Evolutionary conservation across 148 eudicot genomes (phyloP), one percentile per base, ranked within the genome.

Genomic region (Vaccinium macrocarpon): DNA sequence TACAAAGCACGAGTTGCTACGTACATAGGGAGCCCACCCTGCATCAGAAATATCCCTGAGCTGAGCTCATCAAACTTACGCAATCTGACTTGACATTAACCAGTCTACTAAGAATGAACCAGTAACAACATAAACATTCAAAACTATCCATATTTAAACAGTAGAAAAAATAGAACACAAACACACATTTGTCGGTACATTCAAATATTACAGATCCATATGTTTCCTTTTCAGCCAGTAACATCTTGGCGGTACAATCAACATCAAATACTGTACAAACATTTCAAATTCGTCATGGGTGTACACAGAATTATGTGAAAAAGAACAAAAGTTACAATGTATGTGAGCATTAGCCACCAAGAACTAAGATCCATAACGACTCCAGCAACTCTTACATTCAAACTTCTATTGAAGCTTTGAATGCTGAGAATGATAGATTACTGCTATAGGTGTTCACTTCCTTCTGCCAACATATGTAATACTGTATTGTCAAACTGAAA

Each of bases 1-100:
- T 96, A 95, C 83, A 96, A 88, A 64, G 90, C 96, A 78, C 98
- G 99, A 82, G 98, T 94, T 48, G 98, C 99, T 51, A 96, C 87
- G 89, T 95, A 96, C 99, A 95, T 96, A 14, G 99, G 99, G 66
- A 96, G 90, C 75, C 99, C 99, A 87, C 98, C 98, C 99, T 96
- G 88, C 74, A 85, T 77, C 84, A 90, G 80, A 90, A 16, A 81
- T 70, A 86, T 8, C 51, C 62, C 52, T 1, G 49, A 56, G 7
- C 52, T 1, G 49, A 56, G 7, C 64, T 53, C 75, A 66, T 52
- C 64, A 52, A 18, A 52, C 18, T 51, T 48, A 32, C 4, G 11
- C 64, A 71, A 71, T n/a, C 57, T 10, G 19, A 71, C 27, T 53
- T 68, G 46, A 50, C 0, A 15, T 15, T 6, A 48, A 68, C 9